Conservation (phyloP, 73 alveolate genomes). For the Blepharisma stoltei region DNA sequence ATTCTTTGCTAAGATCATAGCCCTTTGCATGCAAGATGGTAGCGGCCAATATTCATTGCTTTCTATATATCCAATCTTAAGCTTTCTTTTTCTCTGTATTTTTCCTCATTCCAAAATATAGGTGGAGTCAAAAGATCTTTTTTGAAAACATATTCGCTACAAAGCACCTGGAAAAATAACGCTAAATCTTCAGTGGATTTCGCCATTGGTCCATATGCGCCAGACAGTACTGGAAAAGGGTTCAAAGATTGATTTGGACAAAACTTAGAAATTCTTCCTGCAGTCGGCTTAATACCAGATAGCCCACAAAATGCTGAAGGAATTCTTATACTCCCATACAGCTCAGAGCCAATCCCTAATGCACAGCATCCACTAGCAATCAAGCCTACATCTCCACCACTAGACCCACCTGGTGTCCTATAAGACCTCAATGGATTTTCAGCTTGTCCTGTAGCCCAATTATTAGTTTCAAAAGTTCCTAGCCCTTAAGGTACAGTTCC, state of each 20-base stretch:
- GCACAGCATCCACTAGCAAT: constrained; percentile 60
- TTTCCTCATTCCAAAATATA: constrained; percentile 36
- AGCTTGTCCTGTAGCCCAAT: constrained; percentile 63
- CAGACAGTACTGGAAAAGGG: too few species aligned
- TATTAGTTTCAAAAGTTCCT: constrained; percentile 54
- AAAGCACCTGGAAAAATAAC: constrained; percentile 32
- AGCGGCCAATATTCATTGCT: constrained; percentile 31
- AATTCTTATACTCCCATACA: constrained; percentile 58
- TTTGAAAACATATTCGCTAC: neutral
- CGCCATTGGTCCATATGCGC: constrained; percentile 64
- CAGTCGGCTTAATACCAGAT: constrained; percentile 57
- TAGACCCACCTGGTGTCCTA: constrained; percentile 76
- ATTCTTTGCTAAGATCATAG: neutral
- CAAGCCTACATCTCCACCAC: constrained; percentile 83
- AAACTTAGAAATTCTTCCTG: constrained; percentile 43
- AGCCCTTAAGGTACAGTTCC: constrained; percentile 62
- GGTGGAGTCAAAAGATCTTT: constrained; percentile 23
- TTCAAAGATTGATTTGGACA: too few species aligned
- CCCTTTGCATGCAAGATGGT: neutral
- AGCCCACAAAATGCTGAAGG: constrained; percentile 63
- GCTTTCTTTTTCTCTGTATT: constrained; percentile 32
- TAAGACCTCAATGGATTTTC: constrained; percentile 51
- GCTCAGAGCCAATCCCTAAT: constrained; percentile 65
- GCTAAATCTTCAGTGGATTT: constrained; percentile 61
- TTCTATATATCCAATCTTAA: constrained; percentile 53